Base-by-base conservation (phyloP, 331 rosid genomes). In the Erythrophleum ivorense region DNA sequence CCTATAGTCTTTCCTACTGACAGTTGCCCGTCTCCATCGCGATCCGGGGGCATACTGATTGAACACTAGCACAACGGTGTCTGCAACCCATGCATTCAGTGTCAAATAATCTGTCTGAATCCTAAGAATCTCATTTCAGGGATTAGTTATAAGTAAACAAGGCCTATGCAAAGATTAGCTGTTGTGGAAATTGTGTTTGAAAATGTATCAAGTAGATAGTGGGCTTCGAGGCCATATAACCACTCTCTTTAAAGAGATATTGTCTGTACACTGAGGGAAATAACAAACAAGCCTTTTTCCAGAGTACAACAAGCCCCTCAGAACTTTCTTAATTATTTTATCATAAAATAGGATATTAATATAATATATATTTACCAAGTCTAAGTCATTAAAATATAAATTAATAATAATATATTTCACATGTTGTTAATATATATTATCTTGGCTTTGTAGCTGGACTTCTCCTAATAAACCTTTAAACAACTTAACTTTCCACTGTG, bases 41-140 rank as follows among this genome's bases (percentile, higher is more conserved):
- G 98, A 95, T 24, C 89, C 96, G 0, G 58, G 75, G 15, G 91
- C 81, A 81, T 93, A 95, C 85, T 95, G 99, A 62, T 86, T 91
- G 92, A 95, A 95, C 89, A 91, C 97, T 58, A 91, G 80, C 80
- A 90, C 89, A 78, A 95, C 87, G 7, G 81, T 88, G 81, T 90
- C 98, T 95, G 89, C 81, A 79, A 71, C 21, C 58, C 75, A 78
- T 52, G 64, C 45, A 80, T 76, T 60, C 65, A 73, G 34, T 29
- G 77, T 86, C 81, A 86, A 71, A 77, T 66, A 64, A 73, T 64
- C 77, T 50, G 62, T 76, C 71, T 21, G 31, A 75, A 54, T 78
- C 52, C 72, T 63, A 68, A 53, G 46, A 79, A 76, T 53, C 2
- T 11, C 78, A 4, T n/a, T 75, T 9, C 33, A 18, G 45, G 10